Evolutionary conservation across 176 grass and related monocot species (phyloP).

Genomic region (Puya raimondii): DNA sequence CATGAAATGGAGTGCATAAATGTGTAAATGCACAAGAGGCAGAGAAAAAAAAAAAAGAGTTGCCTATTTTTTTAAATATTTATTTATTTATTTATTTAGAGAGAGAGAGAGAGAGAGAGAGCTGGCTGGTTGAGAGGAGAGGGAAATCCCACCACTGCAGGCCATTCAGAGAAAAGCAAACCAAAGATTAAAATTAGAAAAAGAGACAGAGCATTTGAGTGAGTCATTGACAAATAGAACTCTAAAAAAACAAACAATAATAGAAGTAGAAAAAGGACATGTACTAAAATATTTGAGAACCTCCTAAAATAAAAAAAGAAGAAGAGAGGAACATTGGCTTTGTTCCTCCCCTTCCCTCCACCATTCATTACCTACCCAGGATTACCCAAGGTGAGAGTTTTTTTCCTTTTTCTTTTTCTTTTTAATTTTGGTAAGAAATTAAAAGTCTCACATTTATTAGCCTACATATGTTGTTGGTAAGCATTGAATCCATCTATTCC

Average conservation of each 20-base stretch:
- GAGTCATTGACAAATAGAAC: not conserved
- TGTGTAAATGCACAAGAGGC: too few relatives aligned
- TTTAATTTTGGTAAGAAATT: not conserved
- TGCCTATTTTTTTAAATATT: too few relatives aligned
- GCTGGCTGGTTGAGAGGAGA: not conserved
- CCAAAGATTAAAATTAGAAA: conserved; percentile 1
- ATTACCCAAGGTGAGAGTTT: not conserved
- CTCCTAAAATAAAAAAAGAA: too few relatives aligned
- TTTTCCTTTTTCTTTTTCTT: not conserved
- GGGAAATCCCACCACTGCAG: not conserved
- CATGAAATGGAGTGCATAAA: too few relatives aligned
- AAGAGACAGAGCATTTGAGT: not conserved
- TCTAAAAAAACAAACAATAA: not conserved
- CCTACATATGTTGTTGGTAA: not conserved
- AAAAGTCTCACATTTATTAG: not conserved
- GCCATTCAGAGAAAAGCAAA: not conserved
- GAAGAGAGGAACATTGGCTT: too few relatives aligned
- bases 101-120: not conserved
- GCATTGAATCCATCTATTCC: not conserved
- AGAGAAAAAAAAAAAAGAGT: too few relatives aligned
- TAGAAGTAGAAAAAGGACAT: too few relatives aligned
- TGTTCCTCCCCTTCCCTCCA: too few relatives aligned
- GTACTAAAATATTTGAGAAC: too few relatives aligned
- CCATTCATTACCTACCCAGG: not conserved
- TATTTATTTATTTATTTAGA: too few relatives aligned